Base-by-base conservation (phyloP, 768 basidiomycete genomes). In the Clavulina sp. region DNA sequence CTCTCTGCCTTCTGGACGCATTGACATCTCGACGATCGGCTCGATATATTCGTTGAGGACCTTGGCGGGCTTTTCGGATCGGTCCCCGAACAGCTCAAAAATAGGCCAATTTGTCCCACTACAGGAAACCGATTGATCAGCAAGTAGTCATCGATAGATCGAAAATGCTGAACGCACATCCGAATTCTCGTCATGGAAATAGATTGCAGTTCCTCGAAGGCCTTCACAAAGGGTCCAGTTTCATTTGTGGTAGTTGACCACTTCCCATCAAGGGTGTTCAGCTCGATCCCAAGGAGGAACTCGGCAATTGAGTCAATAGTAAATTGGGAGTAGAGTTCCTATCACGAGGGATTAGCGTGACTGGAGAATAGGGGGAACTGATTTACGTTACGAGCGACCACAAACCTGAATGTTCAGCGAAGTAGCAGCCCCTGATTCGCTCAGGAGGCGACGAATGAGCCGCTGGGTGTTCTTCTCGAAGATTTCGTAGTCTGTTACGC, bases 291-390 rank as follows among this genome's bases (percentile, higher is more conserved):
- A 53, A 85, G 82, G 33, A 84, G 67, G 59, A 81, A 83, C 53
- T 81, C 80, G 4, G 80, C 80, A 1, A 81, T 78, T 0, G 80
- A 69, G 60, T 84, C 82, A 36, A 83, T 69, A 9, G 79, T 74
- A 60, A 83, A 81, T 5, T 81, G 74, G 18, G 74, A 64, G 57
- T 71, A 81, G 2, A 84, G 68, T 58, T 83, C 82, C 60, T 84
- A 78, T 13, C 23, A 4, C 1, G n/a, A n/a, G n/a, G n/a, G n/a
- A n/a, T n/a, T n/a, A n/a, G n/a, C n/a, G n/a, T n/a, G n/a, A n/a
- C n/a, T n/a, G n/a, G n/a, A n/a, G n/a, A n/a, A n/a, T n/a, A n/a
- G n/a, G n/a, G n/a, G n/a, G n/a, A n/a, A n/a, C n/a, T n/a, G n/a
- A n/a, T n/a, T n/a, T n/a, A n/a, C n/a, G n/a, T n/a, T n/a, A n/a